Percentiles rank a stretch among this genome's conserved stretches.
phyloP scores from a whole-genome alignment of 2,329 filamentous ascomycete species.

The Rachicladosporium sp. region DNA sequence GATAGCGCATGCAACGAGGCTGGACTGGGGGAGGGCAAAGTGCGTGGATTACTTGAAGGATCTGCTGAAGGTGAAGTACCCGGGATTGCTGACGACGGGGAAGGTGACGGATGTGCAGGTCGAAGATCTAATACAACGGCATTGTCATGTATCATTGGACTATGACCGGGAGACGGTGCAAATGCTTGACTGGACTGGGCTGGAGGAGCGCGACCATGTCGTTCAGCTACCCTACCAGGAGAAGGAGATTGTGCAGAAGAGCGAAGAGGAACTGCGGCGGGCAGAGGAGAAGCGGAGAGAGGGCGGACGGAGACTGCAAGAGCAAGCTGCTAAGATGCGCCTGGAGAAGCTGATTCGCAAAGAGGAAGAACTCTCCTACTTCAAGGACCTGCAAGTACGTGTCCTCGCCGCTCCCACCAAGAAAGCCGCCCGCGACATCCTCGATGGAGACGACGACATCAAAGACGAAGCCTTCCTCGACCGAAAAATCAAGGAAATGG shows the following conservation, averaged over 20 bases:
- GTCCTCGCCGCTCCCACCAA: slow-evolving; percentile 63
- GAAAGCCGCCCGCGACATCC: slow-evolving; percentile 74
- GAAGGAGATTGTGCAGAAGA: slow-evolving; percentile 81
- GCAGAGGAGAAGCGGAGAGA: slow-evolving; percentile 93
- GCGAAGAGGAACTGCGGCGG: slow-evolving; percentile 78
- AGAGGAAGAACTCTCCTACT: slow-evolving; percentile 90
- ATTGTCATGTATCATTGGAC: slow-evolving; percentile 78
- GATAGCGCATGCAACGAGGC: slow-evolving; percentile 68
- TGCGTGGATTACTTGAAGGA: slow-evolving; percentile 84
- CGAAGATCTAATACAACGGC: slow-evolving; percentile 73
- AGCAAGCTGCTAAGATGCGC: slow-evolving; percentile 95
- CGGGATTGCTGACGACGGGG: slow-evolving; percentile 51
- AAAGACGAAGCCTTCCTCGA: slow-evolving; percentile 84
- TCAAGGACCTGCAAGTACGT: slow-evolving; percentile 65
- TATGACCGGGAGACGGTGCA: slow-evolving; percentile 66
- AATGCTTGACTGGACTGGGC: slow-evolving; percentile 80
- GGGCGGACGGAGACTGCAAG: slow-evolving; percentile 78
- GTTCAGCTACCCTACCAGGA: slow-evolving; percentile 92
- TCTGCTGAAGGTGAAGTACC: slow-evolving; percentile 82
- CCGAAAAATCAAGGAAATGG: slow-evolving; percentile 73
- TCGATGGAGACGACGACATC: slow-evolving; percentile 74
- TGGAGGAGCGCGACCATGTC: slow-evolving; percentile 79
- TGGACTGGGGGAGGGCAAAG: slow-evolving; percentile 93
- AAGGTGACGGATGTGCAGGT: slow-evolving; percentile 80
- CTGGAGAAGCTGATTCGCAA: slow-evolving; percentile 91